A percentile compares a stretch with the other conserved stretches of the same genome.
These are phyloP conservation scores for Poa annua DNA, from an alignment of 176 grass and related monocot species.

Conservation along the genomic window DNA sequence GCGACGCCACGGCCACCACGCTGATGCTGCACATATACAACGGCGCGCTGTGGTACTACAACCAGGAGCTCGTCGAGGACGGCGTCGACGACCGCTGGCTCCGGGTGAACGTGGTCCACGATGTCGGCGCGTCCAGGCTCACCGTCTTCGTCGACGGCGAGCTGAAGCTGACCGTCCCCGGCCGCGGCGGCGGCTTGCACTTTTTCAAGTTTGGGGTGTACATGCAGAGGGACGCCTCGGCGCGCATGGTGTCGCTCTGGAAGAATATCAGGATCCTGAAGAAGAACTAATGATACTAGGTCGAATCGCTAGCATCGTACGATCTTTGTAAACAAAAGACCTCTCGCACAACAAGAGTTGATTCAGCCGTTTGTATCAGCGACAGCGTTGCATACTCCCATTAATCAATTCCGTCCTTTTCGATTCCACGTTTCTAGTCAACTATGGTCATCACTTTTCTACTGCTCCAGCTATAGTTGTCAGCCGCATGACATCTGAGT, in stretches of 20 bases:
- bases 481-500: too few species aligned
- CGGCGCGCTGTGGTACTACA: background rate
- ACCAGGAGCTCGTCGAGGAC: background rate
- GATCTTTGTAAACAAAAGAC: too few species aligned
- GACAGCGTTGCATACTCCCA: too few species aligned
- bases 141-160: background rate
- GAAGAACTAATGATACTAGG: background rate
- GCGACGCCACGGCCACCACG: conserved; percentile 4
- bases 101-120: background rate
- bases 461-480: too few species aligned
- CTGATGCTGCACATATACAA: background rate
- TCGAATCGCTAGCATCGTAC: background rate
- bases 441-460: too few species aligned
- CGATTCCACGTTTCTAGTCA: too few species aligned
- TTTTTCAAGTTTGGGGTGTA: background rate
- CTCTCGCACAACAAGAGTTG: too few species aligned
- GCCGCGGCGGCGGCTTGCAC: background rate
- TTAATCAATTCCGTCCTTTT: too few species aligned
- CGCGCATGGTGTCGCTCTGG: background rate
- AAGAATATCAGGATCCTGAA: background rate
- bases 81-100: background rate
- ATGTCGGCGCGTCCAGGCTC: background rate
- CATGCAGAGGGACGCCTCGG: background rate
- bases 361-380: too few species aligned
- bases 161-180: background rate